A percentile compares a stretch with the other conserved stretches of the same genome.
phyloP scores from a whole-genome alignment of 1,284 basidiomycete species.

The Singerocomus rubriflavus region DNA sequence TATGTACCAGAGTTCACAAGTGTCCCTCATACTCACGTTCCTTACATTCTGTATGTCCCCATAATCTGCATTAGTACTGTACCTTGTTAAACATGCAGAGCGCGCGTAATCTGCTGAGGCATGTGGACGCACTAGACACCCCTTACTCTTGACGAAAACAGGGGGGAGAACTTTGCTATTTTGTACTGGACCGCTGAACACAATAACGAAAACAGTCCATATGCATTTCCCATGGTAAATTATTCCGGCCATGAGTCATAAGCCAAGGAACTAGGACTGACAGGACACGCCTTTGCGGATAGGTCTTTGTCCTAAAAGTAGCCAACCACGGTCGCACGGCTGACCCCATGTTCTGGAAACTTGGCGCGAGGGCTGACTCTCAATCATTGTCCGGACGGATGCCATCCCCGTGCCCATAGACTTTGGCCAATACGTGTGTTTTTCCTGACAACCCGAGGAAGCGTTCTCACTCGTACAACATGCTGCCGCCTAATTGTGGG shows the following conservation, averaged over 20 bases:
- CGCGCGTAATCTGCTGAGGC: too few species aligned
- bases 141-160: too few species aligned
- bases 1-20: too few species aligned
- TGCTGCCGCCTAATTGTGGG: background rate
- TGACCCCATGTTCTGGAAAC: background rate
- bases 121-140: too few species aligned
- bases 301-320: background rate
- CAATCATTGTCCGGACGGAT: background rate
- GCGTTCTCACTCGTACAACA: background rate
- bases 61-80: too few species aligned
- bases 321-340: background rate
- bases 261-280: background rate
- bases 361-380: background rate
- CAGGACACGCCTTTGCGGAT: background rate
- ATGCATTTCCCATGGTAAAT: background rate
- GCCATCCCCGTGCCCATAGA: background rate
- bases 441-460: background rate
- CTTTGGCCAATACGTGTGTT: background rate
- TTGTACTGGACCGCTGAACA: background rate
- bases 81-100: too few species aligned
- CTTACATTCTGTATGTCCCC: too few species aligned
- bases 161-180: background rate
- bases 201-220: too few species aligned
- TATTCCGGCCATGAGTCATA: background rate
- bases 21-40: too few species aligned